Percentiles rank a stretch among this genome's conserved stretches.
Evolutionary conservation across 176 grass and related monocot species (phyloP).

Genomic region (Aegilops umbellulata): DNA sequence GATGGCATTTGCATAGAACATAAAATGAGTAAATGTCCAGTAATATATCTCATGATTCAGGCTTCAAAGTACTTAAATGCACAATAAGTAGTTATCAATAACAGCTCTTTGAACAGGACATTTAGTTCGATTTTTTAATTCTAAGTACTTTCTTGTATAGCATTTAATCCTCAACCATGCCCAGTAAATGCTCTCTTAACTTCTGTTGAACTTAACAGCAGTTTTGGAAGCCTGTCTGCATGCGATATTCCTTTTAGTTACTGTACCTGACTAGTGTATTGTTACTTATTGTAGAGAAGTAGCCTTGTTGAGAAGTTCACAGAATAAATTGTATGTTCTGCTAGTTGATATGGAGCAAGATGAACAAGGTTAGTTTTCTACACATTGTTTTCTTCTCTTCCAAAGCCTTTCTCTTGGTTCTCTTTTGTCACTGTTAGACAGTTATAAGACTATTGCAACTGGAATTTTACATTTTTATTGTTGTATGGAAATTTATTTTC

Average conservation of each 20-base stretch:
- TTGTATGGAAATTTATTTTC: conserved; percentile 7
- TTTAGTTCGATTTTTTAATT: conserved; percentile 1
- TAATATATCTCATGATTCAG: neutral
- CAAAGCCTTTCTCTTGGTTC: conserved; percentile 1
- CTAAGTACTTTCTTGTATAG: neutral
- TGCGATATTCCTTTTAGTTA: neutral
- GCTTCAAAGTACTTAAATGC: conserved; percentile 17
- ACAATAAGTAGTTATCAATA: conserved; percentile 12
- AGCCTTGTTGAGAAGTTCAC: conserved; percentile 70
- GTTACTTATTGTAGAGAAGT: conserved; percentile 64
- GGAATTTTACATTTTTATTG: neutral
- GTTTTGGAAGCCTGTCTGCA: conserved; percentile 10
- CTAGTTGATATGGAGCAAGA: conserved; percentile 46
- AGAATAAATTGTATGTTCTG: conserved; percentile 76
- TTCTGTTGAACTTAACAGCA: neutral
- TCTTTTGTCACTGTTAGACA: conserved; percentile 6
- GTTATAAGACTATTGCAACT: neutral
- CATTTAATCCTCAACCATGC: conserved; percentile 18
- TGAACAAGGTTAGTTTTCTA: conserved; percentile 56
- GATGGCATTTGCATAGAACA: conserved; percentile 1
- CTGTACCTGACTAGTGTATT: conserved; percentile 17
- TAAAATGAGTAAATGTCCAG: conserved; percentile 4
- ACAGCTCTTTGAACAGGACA: neutral
- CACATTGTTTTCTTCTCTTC: neutral
- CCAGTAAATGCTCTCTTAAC: conserved; percentile 7